phyloP scores from a whole-genome alignment of 768 basidiomycete genomes.

The Mycena olivaceomarginata region DNA sequence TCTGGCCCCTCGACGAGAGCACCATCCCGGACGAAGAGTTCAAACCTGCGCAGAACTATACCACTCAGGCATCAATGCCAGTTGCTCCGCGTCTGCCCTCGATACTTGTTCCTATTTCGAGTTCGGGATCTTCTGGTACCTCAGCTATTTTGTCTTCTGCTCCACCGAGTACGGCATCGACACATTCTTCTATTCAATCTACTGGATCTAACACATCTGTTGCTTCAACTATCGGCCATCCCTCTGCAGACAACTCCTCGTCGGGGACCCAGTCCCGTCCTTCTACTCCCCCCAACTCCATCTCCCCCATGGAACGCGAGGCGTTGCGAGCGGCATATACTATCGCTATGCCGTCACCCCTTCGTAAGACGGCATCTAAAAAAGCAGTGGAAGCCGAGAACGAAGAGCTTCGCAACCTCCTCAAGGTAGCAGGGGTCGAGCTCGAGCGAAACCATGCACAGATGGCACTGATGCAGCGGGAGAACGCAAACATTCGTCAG shows the following conservation, averaged over 20 bases:
- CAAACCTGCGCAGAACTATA: constrained; percentile 32
- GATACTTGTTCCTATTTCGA: not conserved
- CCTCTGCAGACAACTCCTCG: too few species aligned
- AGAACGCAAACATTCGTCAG: not conserved
- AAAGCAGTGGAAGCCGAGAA: not conserved
- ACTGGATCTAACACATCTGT: too few species aligned
- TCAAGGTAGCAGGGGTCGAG: not conserved
- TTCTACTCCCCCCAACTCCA: not conserved
- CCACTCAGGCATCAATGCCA: constrained; percentile 31
- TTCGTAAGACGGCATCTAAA: not conserved
- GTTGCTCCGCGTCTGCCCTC: constrained; percentile 21
- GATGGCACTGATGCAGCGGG: constrained; percentile 13
- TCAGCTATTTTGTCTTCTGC: not conserved
- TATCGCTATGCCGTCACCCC: constrained; percentile 15
- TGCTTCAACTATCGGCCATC: too few species aligned
- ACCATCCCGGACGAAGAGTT: constrained; percentile 26
- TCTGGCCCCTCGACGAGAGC: constrained; percentile 45
- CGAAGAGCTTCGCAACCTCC: constrained; percentile 2
- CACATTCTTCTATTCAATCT: not conserved
- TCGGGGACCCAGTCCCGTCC: not conserved
- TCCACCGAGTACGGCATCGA: not conserved
- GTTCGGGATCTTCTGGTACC: not conserved
- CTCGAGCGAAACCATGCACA: constrained; percentile 20
- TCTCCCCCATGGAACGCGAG: not conserved
- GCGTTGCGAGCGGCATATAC: not conserved